These are phyloP conservation scores for Camelina laxa DNA, from an alignment of 345 rosid genomes.

Conservation along the genomic window DNA sequence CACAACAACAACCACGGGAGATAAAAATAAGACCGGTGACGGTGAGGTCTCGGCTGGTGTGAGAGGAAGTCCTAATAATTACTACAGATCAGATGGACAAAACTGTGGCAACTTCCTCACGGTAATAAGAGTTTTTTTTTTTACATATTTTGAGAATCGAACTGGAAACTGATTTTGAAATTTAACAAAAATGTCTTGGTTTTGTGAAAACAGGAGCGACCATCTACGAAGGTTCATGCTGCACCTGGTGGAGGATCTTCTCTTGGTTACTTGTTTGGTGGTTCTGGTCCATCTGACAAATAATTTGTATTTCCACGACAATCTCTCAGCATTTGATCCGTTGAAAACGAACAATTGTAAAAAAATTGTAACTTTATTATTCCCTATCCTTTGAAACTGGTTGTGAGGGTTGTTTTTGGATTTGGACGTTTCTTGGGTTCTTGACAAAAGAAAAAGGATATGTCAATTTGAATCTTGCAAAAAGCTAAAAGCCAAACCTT, in stretches of 20 bases:
- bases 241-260: slow-evolving; percentile 68
- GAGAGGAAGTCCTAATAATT: slow-evolving; percentile 68
- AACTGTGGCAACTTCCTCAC: slow-evolving; percentile 87
- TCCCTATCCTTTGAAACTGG: slow-evolving; percentile 20
- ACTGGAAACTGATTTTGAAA: not conserved
- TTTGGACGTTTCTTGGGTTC: slow-evolving; percentile 3
- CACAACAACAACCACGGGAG: slow-evolving; percentile 41
- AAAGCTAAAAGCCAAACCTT: slow-evolving; percentile 1
- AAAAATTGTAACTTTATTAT: slow-evolving; percentile 21
- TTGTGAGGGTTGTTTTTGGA: slow-evolving; percentile 9
- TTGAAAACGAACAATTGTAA: slow-evolving; percentile 3
- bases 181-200: not conserved
- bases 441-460: not conserved
- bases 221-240: slow-evolving; percentile 62
- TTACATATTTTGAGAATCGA: not conserved
- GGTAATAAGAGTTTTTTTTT: slow-evolving; percentile 38
- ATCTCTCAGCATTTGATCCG: not conserved
- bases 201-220: slow-evolving; percentile 51
- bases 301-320: slow-evolving; percentile 14
- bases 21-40: slow-evolving; percentile 46
- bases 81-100: slow-evolving; percentile 81
- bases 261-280: slow-evolving; percentile 61
- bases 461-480: not conserved
- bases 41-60: slow-evolving; percentile 70
- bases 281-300: slow-evolving; percentile 39